Percentiles rank a stretch among this genome's conserved stretches.
These are phyloP conservation scores for Trypanosoma mega DNA, from an alignment of 208 protist species.

Conservation along the genomic window DNA sequence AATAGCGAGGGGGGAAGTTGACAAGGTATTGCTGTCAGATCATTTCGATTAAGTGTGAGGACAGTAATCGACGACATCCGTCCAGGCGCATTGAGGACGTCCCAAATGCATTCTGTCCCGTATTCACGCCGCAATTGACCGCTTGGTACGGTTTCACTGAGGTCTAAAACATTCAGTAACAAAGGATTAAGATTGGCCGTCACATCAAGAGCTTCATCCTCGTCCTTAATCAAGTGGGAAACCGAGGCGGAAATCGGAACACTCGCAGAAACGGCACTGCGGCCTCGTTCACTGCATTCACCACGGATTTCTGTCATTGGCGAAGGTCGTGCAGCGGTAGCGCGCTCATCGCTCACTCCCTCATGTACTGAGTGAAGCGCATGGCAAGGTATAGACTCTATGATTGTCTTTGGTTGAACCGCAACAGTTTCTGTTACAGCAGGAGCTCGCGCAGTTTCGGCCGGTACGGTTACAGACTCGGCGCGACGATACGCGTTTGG, in stretches of 20 bases:
- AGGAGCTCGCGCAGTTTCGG: neutral
- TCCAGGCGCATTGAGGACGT: slow-evolving; percentile 29
- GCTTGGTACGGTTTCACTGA: slow-evolving; percentile 38
- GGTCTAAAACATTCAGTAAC: slow-evolving; percentile 64
- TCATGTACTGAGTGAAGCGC: too few relatives aligned
- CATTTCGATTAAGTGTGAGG: slow-evolving; percentile 65
- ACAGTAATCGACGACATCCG: slow-evolving; percentile 55
- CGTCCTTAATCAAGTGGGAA: neutral
- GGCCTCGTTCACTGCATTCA: neutral
- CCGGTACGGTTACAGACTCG: neutral
- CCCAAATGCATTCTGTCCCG: slow-evolving; percentile 52
- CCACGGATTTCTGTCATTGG: too few relatives aligned
- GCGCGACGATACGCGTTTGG: neutral
- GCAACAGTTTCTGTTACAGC: too few relatives aligned
- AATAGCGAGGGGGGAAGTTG: slow-evolving; percentile 67
- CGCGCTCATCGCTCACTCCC: slow-evolving; percentile 4
- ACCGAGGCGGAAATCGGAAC: neutral
- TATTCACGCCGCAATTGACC: slow-evolving; percentile 23
- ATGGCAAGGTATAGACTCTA: too few relatives aligned
- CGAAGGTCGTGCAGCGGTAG: too few relatives aligned
- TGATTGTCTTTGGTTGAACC: too few relatives aligned
- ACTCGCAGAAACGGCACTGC: neutral
- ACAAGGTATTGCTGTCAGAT: slow-evolving; percentile 34
- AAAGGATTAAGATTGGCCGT: slow-evolving; percentile 71
- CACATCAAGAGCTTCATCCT: slow-evolving; percentile 60